Evolutionary conservation across 2,329 filamentous ascomycete species (phyloP).

Genomic region (Arthrobotrys sphaeroides): DNA sequence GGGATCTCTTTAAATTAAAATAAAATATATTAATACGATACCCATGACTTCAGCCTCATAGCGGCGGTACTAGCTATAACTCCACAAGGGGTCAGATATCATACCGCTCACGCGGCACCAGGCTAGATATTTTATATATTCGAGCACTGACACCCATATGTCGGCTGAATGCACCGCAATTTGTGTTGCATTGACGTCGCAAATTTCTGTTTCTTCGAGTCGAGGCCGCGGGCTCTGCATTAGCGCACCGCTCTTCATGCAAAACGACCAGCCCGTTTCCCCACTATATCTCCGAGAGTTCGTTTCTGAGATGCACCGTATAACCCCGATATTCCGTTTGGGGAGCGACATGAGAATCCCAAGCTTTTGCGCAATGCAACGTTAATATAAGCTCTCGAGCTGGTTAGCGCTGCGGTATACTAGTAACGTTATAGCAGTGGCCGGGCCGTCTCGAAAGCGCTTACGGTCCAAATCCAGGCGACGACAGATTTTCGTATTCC

Average conservation of each 20-base stretch:
- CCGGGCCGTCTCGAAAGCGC: background rate
- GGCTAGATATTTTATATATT: background rate
- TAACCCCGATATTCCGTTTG: background rate
- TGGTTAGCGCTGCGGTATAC: background rate
- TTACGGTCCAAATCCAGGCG: background rate
- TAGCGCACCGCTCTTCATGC: background rate
- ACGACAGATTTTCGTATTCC: conserved; percentile 24
- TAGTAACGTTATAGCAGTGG: conserved; percentile 1
- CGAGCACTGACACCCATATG: background rate
- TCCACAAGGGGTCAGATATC: background rate
- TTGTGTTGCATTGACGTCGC: conserved; percentile 24
- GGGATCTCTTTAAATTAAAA: background rate
- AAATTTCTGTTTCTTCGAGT: conserved; percentile 6
- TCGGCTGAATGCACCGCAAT: conserved; percentile 22
- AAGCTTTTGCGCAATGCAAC: conserved; percentile 7
- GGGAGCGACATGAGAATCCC: background rate
- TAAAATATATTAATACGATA: background rate
- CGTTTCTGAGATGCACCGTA: background rate
- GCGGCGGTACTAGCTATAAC: background rate
- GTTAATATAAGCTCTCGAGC: background rate
- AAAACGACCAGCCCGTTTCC: background rate
- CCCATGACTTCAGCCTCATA: background rate
- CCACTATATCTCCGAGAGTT: conserved; percentile 16
- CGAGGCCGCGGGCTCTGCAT: background rate
- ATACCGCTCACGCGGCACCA: background rate